Percentiles rank a stretch among this genome's conserved stretches.
These are phyloP conservation scores for Musa acuminata DNA, from an alignment of 176 grass and related monocot species.

Conservation along the genomic window DNA sequence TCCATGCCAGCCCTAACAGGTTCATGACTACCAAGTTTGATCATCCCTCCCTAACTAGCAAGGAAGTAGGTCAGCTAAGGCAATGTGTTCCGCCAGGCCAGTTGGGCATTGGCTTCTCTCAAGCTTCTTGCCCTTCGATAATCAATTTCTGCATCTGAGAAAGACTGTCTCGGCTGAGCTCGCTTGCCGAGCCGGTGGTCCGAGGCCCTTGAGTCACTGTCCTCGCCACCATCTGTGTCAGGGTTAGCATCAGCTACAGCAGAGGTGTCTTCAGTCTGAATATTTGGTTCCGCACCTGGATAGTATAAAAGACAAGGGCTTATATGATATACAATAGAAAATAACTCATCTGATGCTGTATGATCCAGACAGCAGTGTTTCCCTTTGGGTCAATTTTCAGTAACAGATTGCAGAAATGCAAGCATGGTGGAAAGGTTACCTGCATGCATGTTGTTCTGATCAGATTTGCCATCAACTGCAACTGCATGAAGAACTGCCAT, in stretches of 20 bases:
- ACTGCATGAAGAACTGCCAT: conserved; percentile 23
- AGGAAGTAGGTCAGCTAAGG: conserved; percentile 23
- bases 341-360: not conserved
- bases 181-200: conserved; percentile 47
- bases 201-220: conserved; percentile 48
- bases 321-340: not conserved
- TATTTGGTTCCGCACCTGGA: conserved; percentile 4
- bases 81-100: conserved; percentile 71
- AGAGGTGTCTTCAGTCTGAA: not conserved
- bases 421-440: not conserved
- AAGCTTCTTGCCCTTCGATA: conserved; percentile 92
- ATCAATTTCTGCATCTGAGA: conserved; percentile 90
- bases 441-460: not conserved
- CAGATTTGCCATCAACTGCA: not conserved
- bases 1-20: not conserved
- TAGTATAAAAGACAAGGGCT: not conserved
- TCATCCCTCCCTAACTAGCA: conserved; percentile 4
- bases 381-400: not conserved
- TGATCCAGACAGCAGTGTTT: not conserved
- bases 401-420: not conserved
- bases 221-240: conserved; percentile 39
- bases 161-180: conserved; percentile 44
- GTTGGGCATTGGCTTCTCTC: conserved; percentile 59
- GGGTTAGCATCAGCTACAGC: conserved; percentile 34
- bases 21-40: not conserved